Conservation (phyloP, 805 yeast species). For the Limtongozyma cylindracea region DNA sequence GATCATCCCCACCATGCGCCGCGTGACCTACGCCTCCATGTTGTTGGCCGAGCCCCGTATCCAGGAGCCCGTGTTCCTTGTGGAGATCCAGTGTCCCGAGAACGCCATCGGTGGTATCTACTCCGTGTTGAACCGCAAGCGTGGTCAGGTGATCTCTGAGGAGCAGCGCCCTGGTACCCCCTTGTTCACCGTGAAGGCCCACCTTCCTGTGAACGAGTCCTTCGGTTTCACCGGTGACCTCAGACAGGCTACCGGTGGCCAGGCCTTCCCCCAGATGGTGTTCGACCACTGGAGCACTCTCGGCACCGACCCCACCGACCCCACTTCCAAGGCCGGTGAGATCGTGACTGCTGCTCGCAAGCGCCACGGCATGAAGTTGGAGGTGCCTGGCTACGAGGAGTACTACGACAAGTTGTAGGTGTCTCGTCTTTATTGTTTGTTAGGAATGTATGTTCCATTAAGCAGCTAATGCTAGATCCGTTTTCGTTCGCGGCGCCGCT, state of each 20-base stretch:
- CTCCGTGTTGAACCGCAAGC: constrained; percentile 97
- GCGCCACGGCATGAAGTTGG: constrained; percentile 93
- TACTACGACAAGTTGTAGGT: constrained; percentile 77
- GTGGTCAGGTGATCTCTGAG: constrained; percentile 98
- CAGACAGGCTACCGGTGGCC: constrained; percentile 99
- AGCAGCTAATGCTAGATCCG: too few species aligned
- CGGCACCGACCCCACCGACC: constrained; percentile 83
- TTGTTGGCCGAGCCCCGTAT: constrained; percentile 96
- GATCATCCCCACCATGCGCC: constrained; percentile 99
- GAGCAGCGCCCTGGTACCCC: constrained; percentile 99
- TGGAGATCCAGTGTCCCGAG: constrained; percentile 99
- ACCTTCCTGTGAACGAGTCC: constrained; percentile 99
- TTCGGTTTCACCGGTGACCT: constrained; percentile 99
- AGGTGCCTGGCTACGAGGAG: constrained; percentile 98
- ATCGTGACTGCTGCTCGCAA: constrained; percentile 45
- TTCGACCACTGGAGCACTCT: constrained; percentile 95
- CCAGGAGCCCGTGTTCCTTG: constrained; percentile 98
- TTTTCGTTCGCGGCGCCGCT: constrained; percentile 38
- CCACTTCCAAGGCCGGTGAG: constrained; percentile 36
- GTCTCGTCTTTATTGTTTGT: constrained; percentile 2
- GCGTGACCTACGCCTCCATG: constrained; percentile 96
- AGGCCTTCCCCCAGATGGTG: constrained; percentile 99
- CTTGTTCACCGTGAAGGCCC: constrained; percentile 97
- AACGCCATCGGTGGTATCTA: constrained; percentile 99
- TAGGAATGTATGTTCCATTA: constrained; percentile 1